Evolutionary conservation across 2,329 filamentous ascomycete genomes (phyloP).

Genomic region (Coniochaeta sp.): DNA sequence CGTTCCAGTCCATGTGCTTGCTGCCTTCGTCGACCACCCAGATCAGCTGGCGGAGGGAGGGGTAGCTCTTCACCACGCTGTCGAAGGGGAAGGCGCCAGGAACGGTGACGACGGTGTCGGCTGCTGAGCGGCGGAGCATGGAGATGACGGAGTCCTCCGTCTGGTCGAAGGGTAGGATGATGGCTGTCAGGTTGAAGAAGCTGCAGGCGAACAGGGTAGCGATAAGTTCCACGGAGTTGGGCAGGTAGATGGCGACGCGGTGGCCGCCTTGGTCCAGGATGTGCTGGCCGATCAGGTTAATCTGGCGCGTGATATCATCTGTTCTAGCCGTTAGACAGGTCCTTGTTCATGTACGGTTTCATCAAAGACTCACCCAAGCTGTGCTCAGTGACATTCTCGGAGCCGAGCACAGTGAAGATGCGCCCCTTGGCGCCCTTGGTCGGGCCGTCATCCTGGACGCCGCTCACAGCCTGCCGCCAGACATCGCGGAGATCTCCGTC

Average conservation of each 20-base stretch:
- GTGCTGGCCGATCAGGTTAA: conserved; percentile 78
- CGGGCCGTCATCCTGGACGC: conserved; percentile 56
- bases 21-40: conserved; percentile 92
- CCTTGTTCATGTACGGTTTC: not conserved
- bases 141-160: conserved; percentile 60
- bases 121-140: conserved; percentile 65
- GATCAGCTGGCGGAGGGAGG: conserved; percentile 68
- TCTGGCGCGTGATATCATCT: conserved; percentile 74
- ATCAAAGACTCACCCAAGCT: conserved; percentile 40
- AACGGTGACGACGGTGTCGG: conserved; percentile 75
- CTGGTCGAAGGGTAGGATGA: conserved; percentile 79
- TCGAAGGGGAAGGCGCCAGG: conserved; percentile 84
- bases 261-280: conserved; percentile 64
- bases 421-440: conserved; percentile 55
- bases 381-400: conserved; percentile 67
- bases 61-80: conserved; percentile 60
- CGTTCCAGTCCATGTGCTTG: conserved; percentile 92
- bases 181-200: conserved; percentile 81
- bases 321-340: conserved; percentile 10
- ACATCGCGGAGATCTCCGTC: conserved; percentile 89
- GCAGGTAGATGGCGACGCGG: conserved; percentile 81
- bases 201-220: conserved; percentile 77
- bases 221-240: conserved; percentile 87
- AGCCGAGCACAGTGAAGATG: conserved; percentile 74
- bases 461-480: conserved; percentile 68